These are phyloP conservation scores for Metarhizium album DNA, from an alignment of 2,329 filamentous ascomycete genomes.

Conservation along the genomic window DNA sequence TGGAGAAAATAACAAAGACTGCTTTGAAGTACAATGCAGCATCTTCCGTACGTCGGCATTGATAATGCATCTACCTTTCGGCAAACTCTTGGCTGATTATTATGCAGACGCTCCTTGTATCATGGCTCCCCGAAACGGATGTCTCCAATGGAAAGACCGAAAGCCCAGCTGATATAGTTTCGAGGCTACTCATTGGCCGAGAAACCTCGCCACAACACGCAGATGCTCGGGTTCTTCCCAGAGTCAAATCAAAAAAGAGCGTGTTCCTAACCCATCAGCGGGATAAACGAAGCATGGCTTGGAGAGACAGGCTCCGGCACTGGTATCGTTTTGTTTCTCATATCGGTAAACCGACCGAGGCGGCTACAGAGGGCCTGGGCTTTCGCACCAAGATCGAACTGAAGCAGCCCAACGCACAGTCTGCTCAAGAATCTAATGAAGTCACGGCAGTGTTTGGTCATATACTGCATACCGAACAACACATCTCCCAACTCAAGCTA, in stretches of 20 bases:
- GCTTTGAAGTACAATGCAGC: conserved; percentile 13
- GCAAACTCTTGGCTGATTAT: neutral
- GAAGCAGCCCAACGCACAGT: neutral
- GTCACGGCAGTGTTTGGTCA: conserved; percentile 40
- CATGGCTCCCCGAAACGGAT: conserved; percentile 28
- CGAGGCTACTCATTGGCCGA: conserved; percentile 31
- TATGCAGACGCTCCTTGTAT: conserved; percentile 23
- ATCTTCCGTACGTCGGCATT: conserved; percentile 12
- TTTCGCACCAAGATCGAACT: neutral
- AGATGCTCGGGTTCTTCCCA: conserved; percentile 13
- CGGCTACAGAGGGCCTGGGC: neutral
- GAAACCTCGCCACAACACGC: conserved; percentile 1
- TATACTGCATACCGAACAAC: conserved; percentile 28
- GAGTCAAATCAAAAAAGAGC: conserved; percentile 4
- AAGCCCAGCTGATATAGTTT: conserved; percentile 31
- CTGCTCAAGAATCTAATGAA: conserved; percentile 1
- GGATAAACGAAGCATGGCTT: conserved; percentile 21
- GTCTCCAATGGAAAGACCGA: conserved; percentile 20
- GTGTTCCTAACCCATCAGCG: conserved; percentile 17
- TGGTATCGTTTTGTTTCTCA: conserved; percentile 21
- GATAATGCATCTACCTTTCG: neutral
- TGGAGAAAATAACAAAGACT: conserved; percentile 24
- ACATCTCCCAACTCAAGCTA: conserved; percentile 1
- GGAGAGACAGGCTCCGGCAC: conserved; percentile 22
- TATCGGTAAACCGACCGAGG: conserved; percentile 4